Conservation (phyloP, 2,329 filamentous ascomycete species). For the Ambrosiella cleistominuta region DNA sequence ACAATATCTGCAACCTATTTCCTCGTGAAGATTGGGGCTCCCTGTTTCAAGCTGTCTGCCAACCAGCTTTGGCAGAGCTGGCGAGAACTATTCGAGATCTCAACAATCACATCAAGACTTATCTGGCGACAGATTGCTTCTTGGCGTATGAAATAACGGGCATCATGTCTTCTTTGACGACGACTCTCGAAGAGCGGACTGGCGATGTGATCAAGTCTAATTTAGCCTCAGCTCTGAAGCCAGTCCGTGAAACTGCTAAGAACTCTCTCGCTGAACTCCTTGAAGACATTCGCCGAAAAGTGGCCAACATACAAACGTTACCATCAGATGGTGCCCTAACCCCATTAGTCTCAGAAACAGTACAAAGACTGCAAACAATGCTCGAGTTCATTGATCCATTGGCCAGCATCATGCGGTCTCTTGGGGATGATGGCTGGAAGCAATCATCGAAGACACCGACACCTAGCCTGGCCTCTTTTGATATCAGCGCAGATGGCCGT, state of each 20-base stretch:
- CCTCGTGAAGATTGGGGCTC: slow-evolving; percentile 66
- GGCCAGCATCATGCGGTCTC: slow-evolving; percentile 73
- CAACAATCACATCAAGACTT: slow-evolving; percentile 73
- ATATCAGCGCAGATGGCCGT: slow-evolving; percentile 73
- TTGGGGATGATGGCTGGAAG: slow-evolving; percentile 87
- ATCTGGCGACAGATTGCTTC: slow-evolving; percentile 81
- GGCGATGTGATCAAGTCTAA: slow-evolving; percentile 63
- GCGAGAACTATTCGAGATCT: slow-evolving; percentile 73
- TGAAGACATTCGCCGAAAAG: slow-evolving; percentile 61
- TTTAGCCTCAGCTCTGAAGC: slow-evolving; percentile 71
- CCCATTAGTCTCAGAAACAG: slow-evolving; percentile 64
- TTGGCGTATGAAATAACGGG: slow-evolving; percentile 91
- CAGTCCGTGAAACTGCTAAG: slow-evolving; percentile 82
- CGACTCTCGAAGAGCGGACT: slow-evolving; percentile 62
- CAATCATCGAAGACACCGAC: slow-evolving; percentile 33
- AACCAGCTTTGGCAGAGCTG: slow-evolving; percentile 62
- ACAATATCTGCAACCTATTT: slow-evolving; percentile 79
- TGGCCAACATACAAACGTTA: slow-evolving; percentile 46
- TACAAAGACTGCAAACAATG: slow-evolving; percentile 74
- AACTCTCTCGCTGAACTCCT: slow-evolving; percentile 65
- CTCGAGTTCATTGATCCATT: slow-evolving; percentile 72
- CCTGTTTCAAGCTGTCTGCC: slow-evolving; percentile 64
- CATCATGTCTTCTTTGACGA: slow-evolving; percentile 64
- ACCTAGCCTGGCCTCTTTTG: slow-evolving; percentile 60
- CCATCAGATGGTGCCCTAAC: slow-evolving; percentile 64